Evolutionary conservation across 2,329 filamentous ascomycete genomes (phyloP).

Genomic region (Myriosclerotinia curreyana): DNA sequence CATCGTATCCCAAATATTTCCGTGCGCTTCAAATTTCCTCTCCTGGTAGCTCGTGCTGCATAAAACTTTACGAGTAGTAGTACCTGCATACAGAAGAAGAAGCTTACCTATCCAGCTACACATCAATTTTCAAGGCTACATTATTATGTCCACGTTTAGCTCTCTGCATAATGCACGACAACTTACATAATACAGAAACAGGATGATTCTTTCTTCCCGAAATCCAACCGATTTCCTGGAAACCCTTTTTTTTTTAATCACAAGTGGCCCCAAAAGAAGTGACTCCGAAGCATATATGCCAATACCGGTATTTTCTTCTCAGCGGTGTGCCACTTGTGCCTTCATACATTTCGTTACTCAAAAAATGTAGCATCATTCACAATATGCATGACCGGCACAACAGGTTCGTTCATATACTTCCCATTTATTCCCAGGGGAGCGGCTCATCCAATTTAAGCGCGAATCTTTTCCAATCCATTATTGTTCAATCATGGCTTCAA

Average conservation of each 20-base stretch:
- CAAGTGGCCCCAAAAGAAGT: constrained; percentile 5
- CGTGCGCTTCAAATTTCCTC: constrained; percentile 1
- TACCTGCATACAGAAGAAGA: constrained; percentile 13
- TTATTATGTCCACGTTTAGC: constrained; percentile 5
- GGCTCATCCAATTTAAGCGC: constrained; percentile 21
- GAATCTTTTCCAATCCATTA: not conserved
- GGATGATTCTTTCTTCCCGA: not conserved
- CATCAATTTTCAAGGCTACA: not conserved
- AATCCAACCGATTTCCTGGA: constrained; percentile 18
- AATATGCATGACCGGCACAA: constrained; percentile 4
- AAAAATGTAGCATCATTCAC: constrained; percentile 8
- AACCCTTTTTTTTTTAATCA: not conserved
- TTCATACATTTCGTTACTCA: constrained; percentile 11
- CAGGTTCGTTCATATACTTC: constrained; percentile 5
- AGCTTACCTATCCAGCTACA: not conserved
- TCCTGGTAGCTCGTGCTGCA: not conserved
- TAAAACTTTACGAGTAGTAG: constrained; percentile 13
- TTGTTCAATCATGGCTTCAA: not conserved
- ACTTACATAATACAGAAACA: not conserved
- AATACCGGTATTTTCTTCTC: not conserved
- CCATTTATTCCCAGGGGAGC: constrained; percentile 20
- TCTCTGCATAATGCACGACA: not conserved
- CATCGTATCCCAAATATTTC: not conserved
- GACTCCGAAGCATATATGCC: constrained; percentile 3
- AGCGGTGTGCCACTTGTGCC: constrained; percentile 13